Base-by-base conservation (phyloP, 2,329 filamentous ascomycete species). In the Ascochyta koolunga region DNA sequence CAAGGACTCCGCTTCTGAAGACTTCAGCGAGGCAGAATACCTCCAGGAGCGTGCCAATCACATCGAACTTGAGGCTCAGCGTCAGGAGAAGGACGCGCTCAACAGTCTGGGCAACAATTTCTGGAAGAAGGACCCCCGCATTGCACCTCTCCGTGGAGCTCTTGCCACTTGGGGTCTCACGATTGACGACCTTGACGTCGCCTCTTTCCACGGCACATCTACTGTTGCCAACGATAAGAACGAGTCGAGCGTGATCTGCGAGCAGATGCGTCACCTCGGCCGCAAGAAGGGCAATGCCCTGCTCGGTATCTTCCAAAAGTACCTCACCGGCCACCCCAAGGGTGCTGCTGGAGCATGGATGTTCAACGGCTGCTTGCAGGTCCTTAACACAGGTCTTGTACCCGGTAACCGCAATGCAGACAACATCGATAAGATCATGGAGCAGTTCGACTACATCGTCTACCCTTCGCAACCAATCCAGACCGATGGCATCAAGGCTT, bases 151-250 rank as follows among this genome's bases (percentile, higher is more conserved):
- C 37, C 93, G 95, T 75, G 95, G 95, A 78, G 92, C 95, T 54
- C 86, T 99, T 60, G 96, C 95, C 43, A 98, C 93, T 10, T 99
- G 95, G 95, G 95, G 93, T 73, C 88, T 99, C 50, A 98, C 95
- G 11, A 91, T 99, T 62, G 95, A 99, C 71, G 95, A 99, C 69
- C 86, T 99, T 31, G 89, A 84, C 66, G 92, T 99, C 60, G 93
- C 95, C 15, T 98, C 95, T 13, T 98, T 98, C 90, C 95, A 99
- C 81, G 95, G 95, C 70, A 99, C 95, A 35, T 98, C 95, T 1
- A 99, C 95, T 62, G 92, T 96, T 73, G 95, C 95, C 66, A 99
- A 99, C 77, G 95, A 99, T 82, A 98, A 98, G 88, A 99, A 99
- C 78, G 95, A 99, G 77, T 98, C 95, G 16, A 93, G 93, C 48